Evolutionary conservation across 1,284 basidiomycete genomes (phyloP).

Genomic region (Sparassis latifolia): DNA sequence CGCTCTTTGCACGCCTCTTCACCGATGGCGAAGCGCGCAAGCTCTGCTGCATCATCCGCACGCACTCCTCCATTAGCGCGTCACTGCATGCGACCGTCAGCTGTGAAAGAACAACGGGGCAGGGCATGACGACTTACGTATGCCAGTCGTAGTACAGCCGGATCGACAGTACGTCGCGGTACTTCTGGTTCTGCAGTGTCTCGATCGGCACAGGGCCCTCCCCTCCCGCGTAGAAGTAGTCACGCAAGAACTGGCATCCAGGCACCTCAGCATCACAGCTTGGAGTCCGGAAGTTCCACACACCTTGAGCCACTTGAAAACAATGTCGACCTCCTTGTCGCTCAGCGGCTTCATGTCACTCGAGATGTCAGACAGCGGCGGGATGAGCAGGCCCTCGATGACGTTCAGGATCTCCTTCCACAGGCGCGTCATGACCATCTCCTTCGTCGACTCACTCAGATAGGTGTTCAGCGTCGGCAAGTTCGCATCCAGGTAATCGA

Average conservation of each 20-base stretch:
- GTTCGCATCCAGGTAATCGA: slow-evolving; percentile 97
- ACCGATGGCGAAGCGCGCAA: slow-evolving; percentile 70
- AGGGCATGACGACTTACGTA: slow-evolving; percentile 46
- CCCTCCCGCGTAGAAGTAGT: slow-evolving; percentile 94
- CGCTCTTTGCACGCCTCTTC: slow-evolving; percentile 86
- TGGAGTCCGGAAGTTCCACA: not conserved
- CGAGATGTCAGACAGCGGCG: slow-evolving; percentile 83
- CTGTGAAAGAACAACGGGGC: slow-evolving; percentile 2
- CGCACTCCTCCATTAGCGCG: slow-evolving; percentile 93
- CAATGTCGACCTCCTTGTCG: slow-evolving; percentile 96
- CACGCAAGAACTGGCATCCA: slow-evolving; percentile 69
- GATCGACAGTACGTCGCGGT: slow-evolving; percentile 86
- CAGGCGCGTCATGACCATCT: slow-evolving; percentile 87
- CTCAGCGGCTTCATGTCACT: slow-evolving; percentile 88
- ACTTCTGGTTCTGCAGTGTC: slow-evolving; percentile 92
- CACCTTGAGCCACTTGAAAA: slow-evolving; percentile 94
- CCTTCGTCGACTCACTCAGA: slow-evolving; percentile 79
- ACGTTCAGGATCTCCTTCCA: slow-evolving; percentile 96
- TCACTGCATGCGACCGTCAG: slow-evolving; percentile 44
- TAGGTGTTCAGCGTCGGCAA: slow-evolving; percentile 89
- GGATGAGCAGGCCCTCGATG: slow-evolving; percentile 87
- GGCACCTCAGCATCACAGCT: not conserved
- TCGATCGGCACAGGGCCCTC: slow-evolving; percentile 87
- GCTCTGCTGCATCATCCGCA: slow-evolving; percentile 84
- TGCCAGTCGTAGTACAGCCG: slow-evolving; percentile 92